phyloP scores from a whole-genome alignment of 441 rosid species.

The Theobroma grandiflorum region DNA sequence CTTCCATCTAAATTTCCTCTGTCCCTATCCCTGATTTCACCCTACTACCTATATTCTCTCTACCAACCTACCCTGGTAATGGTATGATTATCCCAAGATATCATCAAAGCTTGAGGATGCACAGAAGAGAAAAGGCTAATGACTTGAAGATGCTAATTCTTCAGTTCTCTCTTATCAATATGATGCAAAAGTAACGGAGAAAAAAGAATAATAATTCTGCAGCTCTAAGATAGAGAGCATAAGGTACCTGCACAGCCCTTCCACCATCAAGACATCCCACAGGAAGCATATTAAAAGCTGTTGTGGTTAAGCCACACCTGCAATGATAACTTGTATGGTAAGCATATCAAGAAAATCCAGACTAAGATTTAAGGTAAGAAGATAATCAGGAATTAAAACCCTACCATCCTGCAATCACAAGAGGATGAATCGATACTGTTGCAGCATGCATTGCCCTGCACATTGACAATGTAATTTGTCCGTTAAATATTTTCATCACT shows the following conservation, averaged over 20 bases:
- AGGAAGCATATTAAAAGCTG: slow-evolving; percentile 98
- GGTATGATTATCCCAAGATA: not conserved
- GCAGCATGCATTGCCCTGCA: slow-evolving; percentile 92
- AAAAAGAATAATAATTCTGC: not conserved
- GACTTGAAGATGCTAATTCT: not conserved
- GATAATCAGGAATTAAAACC: slow-evolving; percentile 33
- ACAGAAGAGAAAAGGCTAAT: not conserved
- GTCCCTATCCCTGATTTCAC: not conserved
- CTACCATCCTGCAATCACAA: slow-evolving; percentile 96
- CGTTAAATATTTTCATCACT: slow-evolving; percentile 16
- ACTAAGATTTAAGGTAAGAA: slow-evolving; percentile 6
- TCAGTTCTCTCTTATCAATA: not conserved
- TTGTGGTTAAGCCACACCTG: slow-evolving; percentile 97
- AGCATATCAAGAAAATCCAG: slow-evolving; percentile 29
- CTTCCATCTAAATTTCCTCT: not conserved
- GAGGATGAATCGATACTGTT: slow-evolving; percentile 91
- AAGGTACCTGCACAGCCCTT: slow-evolving; percentile 85
- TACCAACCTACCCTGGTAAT: not conserved
- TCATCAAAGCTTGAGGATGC: not conserved
- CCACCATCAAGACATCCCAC: slow-evolving; percentile 98
- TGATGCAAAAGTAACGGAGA: not conserved
- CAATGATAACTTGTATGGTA: slow-evolving; percentile 25
- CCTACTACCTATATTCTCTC: not conserved
- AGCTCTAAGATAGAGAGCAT: slow-evolving; percentile 8
- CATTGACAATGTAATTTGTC: slow-evolving; percentile 31